Evolutionary conservation across 2,329 filamentous ascomycete genomes (phyloP).

Genomic region (Elsinoe batatas): DNA sequence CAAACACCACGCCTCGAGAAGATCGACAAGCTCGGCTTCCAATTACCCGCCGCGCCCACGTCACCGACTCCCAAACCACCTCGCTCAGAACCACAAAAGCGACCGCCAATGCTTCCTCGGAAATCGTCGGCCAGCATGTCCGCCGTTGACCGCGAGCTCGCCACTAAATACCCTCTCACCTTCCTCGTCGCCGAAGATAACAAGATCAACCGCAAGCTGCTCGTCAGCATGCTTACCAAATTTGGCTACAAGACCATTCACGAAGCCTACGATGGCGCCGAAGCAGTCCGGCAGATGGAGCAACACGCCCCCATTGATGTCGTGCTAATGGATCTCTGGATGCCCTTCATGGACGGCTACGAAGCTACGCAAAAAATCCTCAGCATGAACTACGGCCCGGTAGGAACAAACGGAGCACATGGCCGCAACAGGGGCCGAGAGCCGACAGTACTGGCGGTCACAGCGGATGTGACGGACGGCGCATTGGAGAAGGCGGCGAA

Average conservation of each 20-base stretch:
- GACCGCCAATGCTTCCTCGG: conserved; percentile 13
- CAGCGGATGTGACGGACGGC: conserved; percentile 56
- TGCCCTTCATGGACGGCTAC: conserved; percentile 64
- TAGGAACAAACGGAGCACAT: conserved; percentile 8
- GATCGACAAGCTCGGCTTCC: conserved; percentile 10
- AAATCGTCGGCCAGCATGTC: conserved; percentile 22
- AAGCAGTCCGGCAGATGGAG: conserved; percentile 53
- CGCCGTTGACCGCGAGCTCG: conserved; percentile 47
- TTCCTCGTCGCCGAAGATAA: conserved; percentile 66
- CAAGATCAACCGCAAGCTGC: conserved; percentile 57
- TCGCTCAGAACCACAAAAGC: conserved; percentile 13
- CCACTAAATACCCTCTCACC: conserved; percentile 51
- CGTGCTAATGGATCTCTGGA: conserved; percentile 67
- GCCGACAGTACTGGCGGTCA: conserved; percentile 51
- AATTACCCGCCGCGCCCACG: conserved; percentile 9
- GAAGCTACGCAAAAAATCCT: conserved; percentile 57
- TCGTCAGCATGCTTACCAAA: conserved; percentile 56
- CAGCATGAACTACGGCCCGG: conserved; percentile 31
- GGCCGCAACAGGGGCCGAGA: conserved; percentile 14
- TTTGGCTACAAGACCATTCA: conserved; percentile 55
- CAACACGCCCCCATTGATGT: conserved; percentile 42
- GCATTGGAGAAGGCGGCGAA: conserved; percentile 50
- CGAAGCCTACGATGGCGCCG: conserved; percentile 58
- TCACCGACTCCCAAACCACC: background rate
- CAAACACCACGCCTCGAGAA: conserved; percentile 13